phyloP scores from a whole-genome alignment of 352 stramenopile species.

The Phytophthora europaea region DNA sequence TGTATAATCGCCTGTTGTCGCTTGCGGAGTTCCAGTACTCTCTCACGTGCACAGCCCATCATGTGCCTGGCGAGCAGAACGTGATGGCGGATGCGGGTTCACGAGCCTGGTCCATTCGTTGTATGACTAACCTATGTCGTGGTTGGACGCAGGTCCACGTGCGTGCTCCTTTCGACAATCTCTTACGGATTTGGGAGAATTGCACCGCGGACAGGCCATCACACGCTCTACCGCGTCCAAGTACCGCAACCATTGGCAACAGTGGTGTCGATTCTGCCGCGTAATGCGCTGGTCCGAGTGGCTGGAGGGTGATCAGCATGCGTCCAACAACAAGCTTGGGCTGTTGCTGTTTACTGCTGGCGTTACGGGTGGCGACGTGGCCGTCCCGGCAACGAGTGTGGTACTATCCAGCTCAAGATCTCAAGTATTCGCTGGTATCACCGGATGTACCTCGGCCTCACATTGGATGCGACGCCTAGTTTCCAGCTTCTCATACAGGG shows the following conservation, averaged over 20 bases:
- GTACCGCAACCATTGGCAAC: constrained; percentile 1
- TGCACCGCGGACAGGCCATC: constrained; percentile 2
- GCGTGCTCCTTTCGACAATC: constrained; percentile 13
- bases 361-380: too few species aligned
- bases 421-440: constrained; percentile 7
- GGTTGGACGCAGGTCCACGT: constrained; percentile 16
- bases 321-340: too few species aligned
- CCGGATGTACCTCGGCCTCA: neutral
- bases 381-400: constrained; percentile 1
- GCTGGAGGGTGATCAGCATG: too few species aligned
- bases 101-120: constrained; percentile 11
- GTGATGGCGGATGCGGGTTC: constrained; percentile 15
- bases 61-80: constrained; percentile 11
- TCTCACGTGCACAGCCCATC: neutral
- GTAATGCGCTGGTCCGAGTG: too few species aligned
- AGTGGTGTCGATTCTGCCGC: constrained; percentile 12
- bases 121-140: neutral
- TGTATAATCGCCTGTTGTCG: constrained; percentile 11
- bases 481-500: neutral
- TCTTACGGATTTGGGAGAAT: constrained; percentile 12
- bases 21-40: constrained; percentile 14
- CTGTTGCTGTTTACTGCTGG: too few species aligned
- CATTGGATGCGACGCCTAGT: neutral
- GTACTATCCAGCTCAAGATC: constrained; percentile 3
- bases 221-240: neutral